Evolutionary conservation across 768 basidiomycete species (phyloP).

Genomic region (Trametes villosa): DNA sequence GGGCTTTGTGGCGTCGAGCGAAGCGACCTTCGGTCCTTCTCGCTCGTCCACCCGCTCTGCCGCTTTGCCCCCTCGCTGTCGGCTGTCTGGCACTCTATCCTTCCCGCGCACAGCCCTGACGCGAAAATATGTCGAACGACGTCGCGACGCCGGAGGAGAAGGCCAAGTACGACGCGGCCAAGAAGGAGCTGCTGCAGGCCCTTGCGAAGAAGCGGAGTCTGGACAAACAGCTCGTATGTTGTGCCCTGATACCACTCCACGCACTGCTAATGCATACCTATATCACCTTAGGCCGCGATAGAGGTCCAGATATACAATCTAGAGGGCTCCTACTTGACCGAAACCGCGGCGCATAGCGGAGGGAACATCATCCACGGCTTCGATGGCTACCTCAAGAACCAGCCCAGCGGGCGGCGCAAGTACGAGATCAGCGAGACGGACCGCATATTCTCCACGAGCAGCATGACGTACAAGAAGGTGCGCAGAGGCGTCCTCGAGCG

Average conservation of each 20-base stretch:
- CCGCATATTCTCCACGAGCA: slow-evolving; percentile 83
- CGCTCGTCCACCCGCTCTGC: not conserved
- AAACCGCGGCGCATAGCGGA: slow-evolving; percentile 75
- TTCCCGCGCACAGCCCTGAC: not conserved
- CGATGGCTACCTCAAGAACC: slow-evolving; percentile 84
- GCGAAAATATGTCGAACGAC: slow-evolving; percentile 41
- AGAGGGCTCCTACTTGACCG: slow-evolving; percentile 75
- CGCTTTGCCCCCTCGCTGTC: not conserved
- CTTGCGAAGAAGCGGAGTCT: slow-evolving; percentile 73
- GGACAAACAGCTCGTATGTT: slow-evolving; percentile 76
- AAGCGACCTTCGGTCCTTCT: too few species aligned
- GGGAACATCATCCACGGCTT: slow-evolving; percentile 91
- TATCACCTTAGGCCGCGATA: slow-evolving; percentile 62
- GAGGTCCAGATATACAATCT: slow-evolving; percentile 81
- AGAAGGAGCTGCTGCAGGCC: slow-evolving; percentile 75
- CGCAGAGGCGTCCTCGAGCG: not conserved
- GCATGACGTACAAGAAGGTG: slow-evolving; percentile 76
- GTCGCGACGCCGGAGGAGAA: slow-evolving; percentile 66
- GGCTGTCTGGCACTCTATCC: not conserved
- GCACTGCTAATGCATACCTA: not conserved
- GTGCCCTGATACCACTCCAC: not conserved
- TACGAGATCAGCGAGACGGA: slow-evolving; percentile 80
- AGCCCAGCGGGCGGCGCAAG: slow-evolving; percentile 65
- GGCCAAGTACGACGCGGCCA: slow-evolving; percentile 69
- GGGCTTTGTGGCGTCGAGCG: not conserved